These are phyloP conservation scores for Fusarium devonianum DNA, from an alignment of 2,329 filamentous ascomycete genomes.

Conservation along the genomic window DNA sequence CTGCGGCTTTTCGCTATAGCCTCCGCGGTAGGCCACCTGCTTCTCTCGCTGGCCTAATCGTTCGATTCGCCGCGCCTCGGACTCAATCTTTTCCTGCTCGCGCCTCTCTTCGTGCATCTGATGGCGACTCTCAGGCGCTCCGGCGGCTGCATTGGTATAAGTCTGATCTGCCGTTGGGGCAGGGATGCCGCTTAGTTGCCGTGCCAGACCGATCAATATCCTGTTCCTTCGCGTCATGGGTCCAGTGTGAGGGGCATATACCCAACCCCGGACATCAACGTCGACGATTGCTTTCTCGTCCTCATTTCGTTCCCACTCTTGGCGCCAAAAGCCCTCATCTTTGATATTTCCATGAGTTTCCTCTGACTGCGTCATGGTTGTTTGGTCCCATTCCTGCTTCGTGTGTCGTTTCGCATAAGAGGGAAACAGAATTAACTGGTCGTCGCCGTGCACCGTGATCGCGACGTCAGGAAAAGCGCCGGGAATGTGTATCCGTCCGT, in stretches of 20 bases:
- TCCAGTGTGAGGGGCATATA: slow-evolving; percentile 85
- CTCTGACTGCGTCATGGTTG: slow-evolving; percentile 38
- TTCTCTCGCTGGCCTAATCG: slow-evolving; percentile 74
- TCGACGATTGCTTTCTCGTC: slow-evolving; percentile 88
- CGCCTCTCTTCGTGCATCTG: slow-evolving; percentile 55
- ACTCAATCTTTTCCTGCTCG: slow-evolving; percentile 72
- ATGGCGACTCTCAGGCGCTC: slow-evolving; percentile 33
- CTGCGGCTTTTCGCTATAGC: slow-evolving; percentile 73
- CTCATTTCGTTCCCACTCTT: slow-evolving; percentile 81
- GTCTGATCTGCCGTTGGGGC: slow-evolving; percentile 60
- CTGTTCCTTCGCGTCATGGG: slow-evolving; percentile 88
- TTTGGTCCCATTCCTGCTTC: slow-evolving; percentile 53
- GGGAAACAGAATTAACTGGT: slow-evolving; percentile 94
- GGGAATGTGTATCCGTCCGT: slow-evolving; percentile 60
- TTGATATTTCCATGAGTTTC: slow-evolving; percentile 53
- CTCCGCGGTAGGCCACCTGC: slow-evolving; percentile 72
- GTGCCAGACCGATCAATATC: slow-evolving; percentile 83
- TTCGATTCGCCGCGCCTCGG: slow-evolving; percentile 80
- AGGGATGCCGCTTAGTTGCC: slow-evolving; percentile 86
- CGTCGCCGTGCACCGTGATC: slow-evolving; percentile 79
- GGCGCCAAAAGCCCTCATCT: slow-evolving; percentile 77
- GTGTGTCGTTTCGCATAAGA: slow-evolving; percentile 84
- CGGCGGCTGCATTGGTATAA: slow-evolving; percentile 30
- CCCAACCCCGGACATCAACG: slow-evolving; percentile 94
- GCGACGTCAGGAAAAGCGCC: slow-evolving; percentile 84